phyloP scores from a whole-genome alignment of 129 eudicot genomes.

The Ambrosia artemisiifolia region DNA sequence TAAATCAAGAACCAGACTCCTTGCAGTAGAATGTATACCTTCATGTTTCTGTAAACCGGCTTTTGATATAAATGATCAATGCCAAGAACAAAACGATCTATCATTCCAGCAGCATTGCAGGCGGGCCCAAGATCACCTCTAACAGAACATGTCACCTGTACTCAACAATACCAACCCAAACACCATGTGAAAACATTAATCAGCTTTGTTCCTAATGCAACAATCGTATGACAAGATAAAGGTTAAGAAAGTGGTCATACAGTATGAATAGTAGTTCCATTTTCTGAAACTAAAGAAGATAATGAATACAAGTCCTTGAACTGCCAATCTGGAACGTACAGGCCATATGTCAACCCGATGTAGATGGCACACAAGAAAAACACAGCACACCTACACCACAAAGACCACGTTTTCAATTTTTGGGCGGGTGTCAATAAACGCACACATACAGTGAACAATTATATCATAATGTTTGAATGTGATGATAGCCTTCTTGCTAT shows the following conservation, averaged over 20 bases:
- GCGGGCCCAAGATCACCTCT: slow-evolving; percentile 85
- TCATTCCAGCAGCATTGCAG: slow-evolving; percentile 79
- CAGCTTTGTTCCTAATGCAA: background rate
- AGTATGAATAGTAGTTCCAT: slow-evolving; percentile 36
- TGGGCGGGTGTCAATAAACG: background rate
- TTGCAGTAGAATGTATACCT: slow-evolving; percentile 43
- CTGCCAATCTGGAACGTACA: slow-evolving; percentile 79
- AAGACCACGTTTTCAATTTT: background rate
- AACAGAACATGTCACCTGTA: slow-evolving; percentile 68
- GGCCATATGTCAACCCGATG: slow-evolving; percentile 61
- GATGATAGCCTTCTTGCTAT: slow-evolving; percentile 8
- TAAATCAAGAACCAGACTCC: background rate
- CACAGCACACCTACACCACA: slow-evolving; percentile 56
- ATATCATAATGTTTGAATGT: slow-evolving; percentile 1
- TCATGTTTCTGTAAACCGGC: slow-evolving; percentile 63
- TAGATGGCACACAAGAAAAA: slow-evolving; percentile 44
- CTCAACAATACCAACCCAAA: slow-evolving; percentile 9
- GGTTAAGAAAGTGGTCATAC: slow-evolving; percentile 38
- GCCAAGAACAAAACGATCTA: slow-evolving; percentile 76
- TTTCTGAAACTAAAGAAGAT: slow-evolving; percentile 38
- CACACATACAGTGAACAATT: background rate
- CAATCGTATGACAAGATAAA: background rate
- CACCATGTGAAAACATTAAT: background rate
- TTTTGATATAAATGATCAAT: slow-evolving; percentile 65
- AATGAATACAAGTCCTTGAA: slow-evolving; percentile 35